Conservation (phyloP, 129 eudicot genomes). For the Flaveria trinervia region DNA sequence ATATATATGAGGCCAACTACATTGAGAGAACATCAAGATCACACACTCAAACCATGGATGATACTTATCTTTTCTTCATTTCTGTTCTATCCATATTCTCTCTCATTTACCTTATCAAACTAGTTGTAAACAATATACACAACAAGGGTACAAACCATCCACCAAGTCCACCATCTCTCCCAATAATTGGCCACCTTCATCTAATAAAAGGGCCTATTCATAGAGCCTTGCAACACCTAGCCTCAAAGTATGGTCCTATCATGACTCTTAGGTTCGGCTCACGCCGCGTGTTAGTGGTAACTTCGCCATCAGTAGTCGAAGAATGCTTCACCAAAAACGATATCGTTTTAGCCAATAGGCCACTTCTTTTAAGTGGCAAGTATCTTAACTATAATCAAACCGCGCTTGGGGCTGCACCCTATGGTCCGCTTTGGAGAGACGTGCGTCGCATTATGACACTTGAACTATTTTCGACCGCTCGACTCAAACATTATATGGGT, state of each 20-base stretch:
- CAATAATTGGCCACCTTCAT: slow-evolving; percentile 48
- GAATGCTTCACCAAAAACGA: slow-evolving; percentile 56
- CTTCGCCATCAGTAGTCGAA: slow-evolving; percentile 41
- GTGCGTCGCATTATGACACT: slow-evolving; percentile 38
- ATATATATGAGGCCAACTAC: not conserved
- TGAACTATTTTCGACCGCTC: slow-evolving; percentile 38
- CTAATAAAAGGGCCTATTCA: slow-evolving; percentile 24
- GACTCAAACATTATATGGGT: slow-evolving; percentile 19
- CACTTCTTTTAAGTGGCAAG: slow-evolving; percentile 29
- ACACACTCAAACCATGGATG: slow-evolving; percentile 14
- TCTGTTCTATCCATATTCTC: not conserved
- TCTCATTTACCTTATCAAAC: slow-evolving; percentile 15
- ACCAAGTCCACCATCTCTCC: slow-evolving; percentile 47
- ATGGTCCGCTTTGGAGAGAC: slow-evolving; percentile 50
- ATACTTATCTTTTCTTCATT: slow-evolving; percentile 10
- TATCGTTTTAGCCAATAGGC: slow-evolving; percentile 43
- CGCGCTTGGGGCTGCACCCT: slow-evolving; percentile 33
- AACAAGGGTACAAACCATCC: slow-evolving; percentile 17
- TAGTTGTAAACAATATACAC: not conserved
- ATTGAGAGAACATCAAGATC: not conserved
- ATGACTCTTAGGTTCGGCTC: slow-evolving; percentile 42
- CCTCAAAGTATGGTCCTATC: slow-evolving; percentile 37
- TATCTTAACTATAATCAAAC: slow-evolving; percentile 25
- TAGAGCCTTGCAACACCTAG: slow-evolving; percentile 14
- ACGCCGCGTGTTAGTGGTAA: slow-evolving; percentile 30